A percentile compares a stretch with the other conserved stretches of the same genome.
phyloP scores from a whole-genome alignment of 2,329 filamentous ascomycete species.

The Penicillium sp. region DNA sequence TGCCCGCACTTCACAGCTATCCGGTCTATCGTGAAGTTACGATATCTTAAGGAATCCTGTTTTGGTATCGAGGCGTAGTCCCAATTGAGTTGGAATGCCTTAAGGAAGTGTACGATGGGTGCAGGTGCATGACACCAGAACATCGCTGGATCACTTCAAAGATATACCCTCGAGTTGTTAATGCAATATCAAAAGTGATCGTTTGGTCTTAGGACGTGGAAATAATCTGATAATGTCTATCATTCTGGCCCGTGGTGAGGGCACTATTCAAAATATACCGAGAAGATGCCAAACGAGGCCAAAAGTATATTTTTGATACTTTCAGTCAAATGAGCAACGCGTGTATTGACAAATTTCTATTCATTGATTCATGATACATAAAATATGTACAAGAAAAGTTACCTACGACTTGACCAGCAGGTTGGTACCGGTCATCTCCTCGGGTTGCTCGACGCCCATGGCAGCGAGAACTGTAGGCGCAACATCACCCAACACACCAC shows the following conservation, averaged over 20 bases:
- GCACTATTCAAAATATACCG: background rate
- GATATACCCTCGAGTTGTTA: slow-evolving; percentile 20
- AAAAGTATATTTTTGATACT: background rate
- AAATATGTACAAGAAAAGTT: slow-evolving; percentile 18
- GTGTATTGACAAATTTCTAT: slow-evolving; percentile 24
- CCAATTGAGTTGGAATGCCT: background rate
- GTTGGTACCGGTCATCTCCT: slow-evolving; percentile 87
- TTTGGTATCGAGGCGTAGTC: background rate
- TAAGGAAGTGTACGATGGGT: background rate
- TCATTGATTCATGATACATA: slow-evolving; percentile 25
- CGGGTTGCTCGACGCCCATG: slow-evolving; percentile 87
- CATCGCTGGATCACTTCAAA: slow-evolving; percentile 3
- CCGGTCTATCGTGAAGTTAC: background rate
- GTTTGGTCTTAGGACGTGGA: background rate
- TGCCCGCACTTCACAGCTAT: background rate
- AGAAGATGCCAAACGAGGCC: background rate
- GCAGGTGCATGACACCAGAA: background rate
- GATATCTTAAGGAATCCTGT: background rate
- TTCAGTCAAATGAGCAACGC: background rate
- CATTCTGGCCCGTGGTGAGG: background rate
- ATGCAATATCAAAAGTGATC: background rate
- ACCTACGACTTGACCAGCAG: slow-evolving; percentile 68
- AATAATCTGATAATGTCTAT: background rate
- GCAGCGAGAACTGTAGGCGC: slow-evolving; percentile 87
- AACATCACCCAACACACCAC: slow-evolving; percentile 93